A percentile compares a stretch with the other conserved stretches of the same genome.
phyloP scores from a whole-genome alignment of 2,329 filamentous ascomycete species.

The Penicillium sp. region DNA sequence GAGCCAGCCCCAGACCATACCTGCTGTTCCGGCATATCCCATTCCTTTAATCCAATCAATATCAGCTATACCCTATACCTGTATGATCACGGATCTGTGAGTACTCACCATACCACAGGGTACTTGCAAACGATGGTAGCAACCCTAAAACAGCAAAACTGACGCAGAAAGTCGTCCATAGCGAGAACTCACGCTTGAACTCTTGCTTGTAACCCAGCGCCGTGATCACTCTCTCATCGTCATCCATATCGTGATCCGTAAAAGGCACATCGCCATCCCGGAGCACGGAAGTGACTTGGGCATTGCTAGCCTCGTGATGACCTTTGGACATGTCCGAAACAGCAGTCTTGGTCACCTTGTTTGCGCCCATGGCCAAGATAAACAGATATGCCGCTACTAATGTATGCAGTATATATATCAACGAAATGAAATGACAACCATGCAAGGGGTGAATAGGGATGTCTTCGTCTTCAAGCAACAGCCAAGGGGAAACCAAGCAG shows the following conservation, averaged over 20 bases:
- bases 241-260: conserved; percentile 35
- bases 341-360: conserved; percentile 11
- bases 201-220: conserved; percentile 56
- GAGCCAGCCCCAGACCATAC: conserved; percentile 75
- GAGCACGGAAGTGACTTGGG: conserved; percentile 37
- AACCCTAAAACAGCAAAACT: conserved; percentile 70
- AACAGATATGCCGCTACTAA: too few species aligned
- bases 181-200: conserved; percentile 67
- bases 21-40: conserved; percentile 57
- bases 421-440: not conserved
- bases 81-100: not conserved
- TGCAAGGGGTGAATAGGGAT: not conserved
- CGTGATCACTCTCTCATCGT: conserved; percentile 43
- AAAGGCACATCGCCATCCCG: conserved; percentile 39
- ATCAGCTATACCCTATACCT: not conserved
- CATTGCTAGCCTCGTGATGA: conserved; percentile 27
- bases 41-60: conserved; percentile 31
- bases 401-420: not conserved
- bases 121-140: conserved; percentile 68
- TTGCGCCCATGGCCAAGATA: not conserved
- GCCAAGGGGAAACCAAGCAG: not conserved
- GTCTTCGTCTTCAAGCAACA: not conserved
- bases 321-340: conserved; percentile 14
- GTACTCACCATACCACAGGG: conserved; percentile 62
- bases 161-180: conserved; percentile 73